Evolutionary conservation across 2,329 filamentous ascomycete genomes (phyloP), one percentile per base, ranked within the genome.

Genomic region (Diaporthe caulivora): DNA sequence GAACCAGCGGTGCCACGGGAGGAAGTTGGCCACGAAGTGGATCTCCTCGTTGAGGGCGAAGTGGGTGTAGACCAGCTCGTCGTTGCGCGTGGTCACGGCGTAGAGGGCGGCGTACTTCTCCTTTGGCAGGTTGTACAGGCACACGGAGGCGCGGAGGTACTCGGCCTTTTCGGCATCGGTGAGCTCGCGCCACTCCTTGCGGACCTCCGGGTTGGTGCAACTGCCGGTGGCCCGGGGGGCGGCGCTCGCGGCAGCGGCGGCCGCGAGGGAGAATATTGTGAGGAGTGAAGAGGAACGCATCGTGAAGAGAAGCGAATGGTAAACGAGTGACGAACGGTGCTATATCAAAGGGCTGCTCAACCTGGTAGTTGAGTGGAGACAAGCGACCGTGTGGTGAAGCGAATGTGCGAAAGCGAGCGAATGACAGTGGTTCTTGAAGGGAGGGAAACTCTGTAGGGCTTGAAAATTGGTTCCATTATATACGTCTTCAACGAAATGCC

Each of bases 161-260:
- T 60, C 55, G 34, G n/a, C 55, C 55, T 42, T 60, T 18, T 60
- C 55, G 34, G 34, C 34, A n/a, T 18, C 55, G 55, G 34, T 60
- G 13, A 60, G 55, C 55, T 60, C 55, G 34, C 55, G 55, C 55
- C 55, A 60, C 18, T 60, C 55, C 55, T 60, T 60, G 34, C 55
- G 55, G 7, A 60, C 13, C 18, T n/a, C 55, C 34, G 55, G 55
- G 34, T 42, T 26, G 34, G 55, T 26, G 55, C 55, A 60, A n/a
- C 9, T 15, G 15, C 34, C 55, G 26, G 21, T 15, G 37, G 55
- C 55, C 10, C 55, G 34, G n/a, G 55, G n/a, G 3, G 42, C n/a
- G 2, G 34, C n/a, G 15, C 55, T 42, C 55, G 55, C 55, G 15
- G 34, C 10, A 2, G 37, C 15, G 1, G 55, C 55, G 7, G 55